Percentiles rank a stretch among this genome's conserved stretches.
These are phyloP conservation scores for Globisporangium radiosum DNA, from an alignment of 352 stramenopile genomes.

Conservation along the genomic window DNA sequence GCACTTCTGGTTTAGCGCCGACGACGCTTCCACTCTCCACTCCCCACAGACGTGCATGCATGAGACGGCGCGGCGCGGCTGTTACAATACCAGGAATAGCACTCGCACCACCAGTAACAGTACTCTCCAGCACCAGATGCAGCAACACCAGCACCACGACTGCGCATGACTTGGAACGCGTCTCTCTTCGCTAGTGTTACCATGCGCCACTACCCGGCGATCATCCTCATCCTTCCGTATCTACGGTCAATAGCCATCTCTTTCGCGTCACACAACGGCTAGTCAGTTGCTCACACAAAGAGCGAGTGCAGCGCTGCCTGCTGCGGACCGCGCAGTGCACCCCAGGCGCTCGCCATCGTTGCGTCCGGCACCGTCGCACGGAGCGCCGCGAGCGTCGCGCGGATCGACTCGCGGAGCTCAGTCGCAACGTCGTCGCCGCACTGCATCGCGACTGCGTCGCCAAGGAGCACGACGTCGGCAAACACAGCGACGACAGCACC, in stretches of 20 bases:
- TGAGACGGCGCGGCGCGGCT: no score
- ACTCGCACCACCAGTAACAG: background rate
- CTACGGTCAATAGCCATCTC: background rate
- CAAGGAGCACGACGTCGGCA: conserved; percentile 35
- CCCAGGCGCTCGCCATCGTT: conserved; percentile 57
- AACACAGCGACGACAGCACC: conserved; percentile 54
- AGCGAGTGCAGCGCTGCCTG: conserved; percentile 60
- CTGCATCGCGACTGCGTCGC: conserved; percentile 31
- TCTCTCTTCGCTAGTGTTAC: conserved; percentile 1
- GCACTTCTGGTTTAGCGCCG: no score
- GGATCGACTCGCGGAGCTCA: conserved; percentile 33
- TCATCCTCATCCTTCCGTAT: background rate
- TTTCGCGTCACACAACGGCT: background rate
- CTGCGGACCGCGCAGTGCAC: conserved; percentile 35
- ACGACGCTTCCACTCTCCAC: no score
- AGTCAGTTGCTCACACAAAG: conserved; percentile 30
- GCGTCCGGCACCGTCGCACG: conserved; percentile 42
- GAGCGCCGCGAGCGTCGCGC: conserved; percentile 38
- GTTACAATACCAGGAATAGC: no score
- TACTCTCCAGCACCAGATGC: background rate
- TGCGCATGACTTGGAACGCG: background rate
- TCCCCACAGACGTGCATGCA: no score
- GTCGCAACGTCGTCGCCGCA: conserved; percentile 40
- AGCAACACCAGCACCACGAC: background rate
- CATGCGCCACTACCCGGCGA: background rate